Conservation (phyloP, 2,329 filamentous ascomycete species). For the Beauveria brongniartii region DNA sequence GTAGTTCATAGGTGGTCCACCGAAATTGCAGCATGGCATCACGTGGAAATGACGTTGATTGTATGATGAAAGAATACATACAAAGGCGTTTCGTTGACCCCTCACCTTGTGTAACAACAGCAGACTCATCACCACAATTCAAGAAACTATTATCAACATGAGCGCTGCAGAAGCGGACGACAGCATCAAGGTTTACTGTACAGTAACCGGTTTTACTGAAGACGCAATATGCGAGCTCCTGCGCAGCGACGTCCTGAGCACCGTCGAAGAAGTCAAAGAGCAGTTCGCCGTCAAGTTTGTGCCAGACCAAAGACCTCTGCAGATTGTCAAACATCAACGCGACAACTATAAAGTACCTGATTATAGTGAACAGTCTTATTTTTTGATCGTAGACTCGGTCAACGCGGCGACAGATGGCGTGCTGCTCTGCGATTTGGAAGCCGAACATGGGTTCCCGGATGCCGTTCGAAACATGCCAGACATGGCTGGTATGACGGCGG, state of each 20-base stretch:
- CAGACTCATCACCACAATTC: not conserved
- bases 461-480: not conserved
- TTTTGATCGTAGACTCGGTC: slow-evolving; percentile 6
- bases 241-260: not conserved
- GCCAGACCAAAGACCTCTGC: not conserved
- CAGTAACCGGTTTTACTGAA: not conserved
- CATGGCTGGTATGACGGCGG: not conserved
- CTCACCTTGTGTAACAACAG: not conserved
- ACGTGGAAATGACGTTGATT: not conserved
- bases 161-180: not conserved
- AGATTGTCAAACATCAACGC: not conserved
- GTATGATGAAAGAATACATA: not conserved
- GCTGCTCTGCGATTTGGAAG: not conserved
- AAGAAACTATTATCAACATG: not conserved
- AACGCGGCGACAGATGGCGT: not conserved
- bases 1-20: not conserved
- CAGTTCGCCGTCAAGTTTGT: not conserved
- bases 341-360: slow-evolving; percentile 1
- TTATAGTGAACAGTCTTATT: slow-evolving; percentile 2
- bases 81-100: not conserved
- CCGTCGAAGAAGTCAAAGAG: not conserved
- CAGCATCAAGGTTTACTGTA: slow-evolving; percentile 1
- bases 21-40: not conserved
- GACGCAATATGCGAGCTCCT: not conserved
- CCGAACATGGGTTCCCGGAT: slow-evolving; percentile 8